Evolutionary conservation across 768 basidiomycete genomes (phyloP).

Genomic region (Amanita pseudoporphyria): DNA sequence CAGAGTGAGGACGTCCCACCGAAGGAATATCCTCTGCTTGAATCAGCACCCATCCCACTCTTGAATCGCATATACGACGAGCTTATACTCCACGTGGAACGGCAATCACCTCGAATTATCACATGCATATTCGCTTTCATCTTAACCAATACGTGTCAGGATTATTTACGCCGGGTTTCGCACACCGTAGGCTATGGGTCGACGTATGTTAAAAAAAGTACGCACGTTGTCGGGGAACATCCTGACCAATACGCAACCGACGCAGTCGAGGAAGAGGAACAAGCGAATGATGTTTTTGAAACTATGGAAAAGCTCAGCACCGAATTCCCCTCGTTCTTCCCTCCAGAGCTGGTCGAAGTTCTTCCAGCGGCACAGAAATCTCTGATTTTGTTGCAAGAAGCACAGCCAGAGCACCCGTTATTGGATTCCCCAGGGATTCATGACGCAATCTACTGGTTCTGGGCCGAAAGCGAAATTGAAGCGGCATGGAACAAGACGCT

Average conservation of each 20-base stretch:
- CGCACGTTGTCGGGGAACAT: slow-evolving; percentile 16
- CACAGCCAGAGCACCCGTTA: slow-evolving; percentile 55
- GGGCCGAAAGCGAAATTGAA: slow-evolving; percentile 45
- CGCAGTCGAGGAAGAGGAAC: slow-evolving; percentile 28
- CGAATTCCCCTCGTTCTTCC: slow-evolving; percentile 58
- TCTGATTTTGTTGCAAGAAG: slow-evolving; percentile 50
- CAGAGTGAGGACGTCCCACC: slow-evolving; percentile 27
- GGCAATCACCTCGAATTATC: slow-evolving; percentile 37
- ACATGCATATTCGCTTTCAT: slow-evolving; percentile 56
- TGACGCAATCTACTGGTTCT: slow-evolving; percentile 46
- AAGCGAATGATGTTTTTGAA: slow-evolving; percentile 30
- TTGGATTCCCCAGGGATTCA: slow-evolving; percentile 23
- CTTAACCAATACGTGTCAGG: slow-evolving; percentile 51
- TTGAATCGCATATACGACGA: slow-evolving; percentile 54
- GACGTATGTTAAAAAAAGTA: slow-evolving; percentile 17
- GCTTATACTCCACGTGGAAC: slow-evolving; percentile 43
- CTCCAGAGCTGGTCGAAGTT: slow-evolving; percentile 34
- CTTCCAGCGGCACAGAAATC: slow-evolving; percentile 64
- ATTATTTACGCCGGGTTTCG: slow-evolving; percentile 52
- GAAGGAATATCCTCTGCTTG: slow-evolving; percentile 31
- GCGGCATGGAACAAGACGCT: slow-evolving; percentile 30
- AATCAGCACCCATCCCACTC: slow-evolving; percentile 36
- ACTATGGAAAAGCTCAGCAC: slow-evolving; percentile 26
- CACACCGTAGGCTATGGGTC: slow-evolving; percentile 47
- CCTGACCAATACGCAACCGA: slow-evolving; percentile 24